phyloP scores from a whole-genome alignment of 441 rosid species.

The Dalechampia spathulata region DNA sequence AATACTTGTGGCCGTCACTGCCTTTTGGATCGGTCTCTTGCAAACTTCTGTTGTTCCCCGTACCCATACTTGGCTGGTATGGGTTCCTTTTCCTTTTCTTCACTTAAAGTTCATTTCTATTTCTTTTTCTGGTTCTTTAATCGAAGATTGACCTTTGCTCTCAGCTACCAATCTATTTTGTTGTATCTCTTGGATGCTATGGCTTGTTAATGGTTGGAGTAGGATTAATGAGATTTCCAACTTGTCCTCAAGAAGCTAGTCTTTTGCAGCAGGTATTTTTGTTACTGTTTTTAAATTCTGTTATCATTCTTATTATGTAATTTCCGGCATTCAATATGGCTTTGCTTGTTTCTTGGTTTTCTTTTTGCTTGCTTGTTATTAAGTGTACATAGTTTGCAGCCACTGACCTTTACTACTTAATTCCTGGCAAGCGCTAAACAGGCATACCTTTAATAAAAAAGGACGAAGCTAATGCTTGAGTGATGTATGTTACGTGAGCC shows the following conservation, averaged over 20 bases:
- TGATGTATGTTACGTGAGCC: too few species aligned
- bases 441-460: background rate
- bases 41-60: slow-evolving; percentile 59
- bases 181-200: slow-evolving; percentile 83
- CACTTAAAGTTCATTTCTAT: background rate
- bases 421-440: background rate
- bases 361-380: too few species aligned
- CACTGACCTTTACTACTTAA: too few species aligned
- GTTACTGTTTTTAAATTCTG: background rate
- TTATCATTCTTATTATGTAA: background rate
- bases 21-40: slow-evolving; percentile 73
- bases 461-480: background rate
- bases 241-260: slow-evolving; percentile 81
- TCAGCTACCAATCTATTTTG: slow-evolving; percentile 71
- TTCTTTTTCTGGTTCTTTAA: background rate
- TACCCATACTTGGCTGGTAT: slow-evolving; percentile 72
- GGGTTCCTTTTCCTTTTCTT: slow-evolving; percentile 16
- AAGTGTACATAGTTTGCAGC: too few species aligned
- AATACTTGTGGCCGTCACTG: slow-evolving; percentile 49
- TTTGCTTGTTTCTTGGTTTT: too few species aligned
- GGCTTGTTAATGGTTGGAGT: slow-evolving; percentile 90
- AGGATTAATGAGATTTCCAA: slow-evolving; percentile 79
- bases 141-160: background rate
- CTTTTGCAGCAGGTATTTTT: slow-evolving; percentile 65
- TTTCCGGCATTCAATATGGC: background rate